Conservation (phyloP, 176 grass and related monocot genomes). For the Poa pratensis region DNA sequence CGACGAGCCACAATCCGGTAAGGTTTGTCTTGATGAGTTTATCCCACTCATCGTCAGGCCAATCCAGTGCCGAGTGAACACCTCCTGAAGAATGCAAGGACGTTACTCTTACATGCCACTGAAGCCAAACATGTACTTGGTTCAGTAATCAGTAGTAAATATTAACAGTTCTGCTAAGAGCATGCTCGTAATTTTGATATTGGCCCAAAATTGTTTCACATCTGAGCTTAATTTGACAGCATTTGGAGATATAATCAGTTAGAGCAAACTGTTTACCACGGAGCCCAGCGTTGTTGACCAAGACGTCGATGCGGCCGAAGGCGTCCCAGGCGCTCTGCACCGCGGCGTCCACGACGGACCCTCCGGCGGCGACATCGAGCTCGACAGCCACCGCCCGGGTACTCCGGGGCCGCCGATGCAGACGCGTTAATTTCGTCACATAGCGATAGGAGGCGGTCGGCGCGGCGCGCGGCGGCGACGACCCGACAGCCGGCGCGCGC, state of each 20-base stretch:
- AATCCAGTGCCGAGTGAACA: conserved; percentile 75
- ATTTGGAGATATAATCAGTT: not conserved
- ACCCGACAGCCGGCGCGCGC: conserved; percentile 63
- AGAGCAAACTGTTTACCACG: conserved; percentile 55
- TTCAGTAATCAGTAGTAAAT: not conserved
- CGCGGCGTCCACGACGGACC: conserved; percentile 46
- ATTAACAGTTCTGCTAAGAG: not conserved
- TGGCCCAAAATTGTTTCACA: not conserved
- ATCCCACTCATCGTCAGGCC: conserved; percentile 76
- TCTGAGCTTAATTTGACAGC: not conserved
- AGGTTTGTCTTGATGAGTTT: conserved; percentile 82
- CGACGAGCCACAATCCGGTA: conserved; percentile 75
- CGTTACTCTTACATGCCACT: not conserved
- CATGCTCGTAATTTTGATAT: not conserved
- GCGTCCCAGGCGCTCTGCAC: conserved; percentile 69
- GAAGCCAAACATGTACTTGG: not conserved
- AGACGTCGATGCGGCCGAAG: conserved; percentile 74
- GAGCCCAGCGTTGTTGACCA: conserved; percentile 89
- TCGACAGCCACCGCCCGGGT: conserved; percentile 48
- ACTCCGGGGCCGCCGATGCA: not conserved
- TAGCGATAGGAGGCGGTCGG: conserved; percentile 72
- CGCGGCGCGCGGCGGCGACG: conserved; percentile 69
- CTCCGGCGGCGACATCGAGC: conserved; percentile 68
- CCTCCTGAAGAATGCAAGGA: conserved; percentile 46
- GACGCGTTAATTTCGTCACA: conserved; percentile 80